Evolutionary conservation across 306 rosid species (phyloP), one percentile per base, ranked within the genome.

Genomic region (Cucurbita pepo): DNA sequence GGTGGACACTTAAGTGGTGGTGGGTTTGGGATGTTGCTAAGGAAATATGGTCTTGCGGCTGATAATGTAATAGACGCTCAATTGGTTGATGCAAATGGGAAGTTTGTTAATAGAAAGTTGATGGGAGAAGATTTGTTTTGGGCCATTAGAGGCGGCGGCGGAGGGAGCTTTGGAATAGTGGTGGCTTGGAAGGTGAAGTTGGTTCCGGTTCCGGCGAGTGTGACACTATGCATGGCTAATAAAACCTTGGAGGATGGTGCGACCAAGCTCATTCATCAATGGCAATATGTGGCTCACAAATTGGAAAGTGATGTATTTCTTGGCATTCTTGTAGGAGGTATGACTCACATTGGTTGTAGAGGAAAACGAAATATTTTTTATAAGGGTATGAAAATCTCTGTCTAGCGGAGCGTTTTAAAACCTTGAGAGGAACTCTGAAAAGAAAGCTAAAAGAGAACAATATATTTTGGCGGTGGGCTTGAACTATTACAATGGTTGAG

Each of bases 111-210:
- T n/a, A 38, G 69, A 40, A 4, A 62, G 14, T 62, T 50, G 3
- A 62, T 62, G 69, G 69, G 69, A 5, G 50, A 62, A 8, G 50
- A 62, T 62, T 62, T 15, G 50, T 62, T 62, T 62, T 62, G 69
- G 69, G 48, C 69, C 12, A 38, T 62, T 8, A 38, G 69, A 62
- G 69, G 69, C 7, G 50, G 69, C 8, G 69, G 69, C 3, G 69
- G 69, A 62, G 69, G 69, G 30, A 62, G 69, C 30, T 62, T 30
- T 87, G 90, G 4, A 91, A 95, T 11, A 87, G 96, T 6, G 88
- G 81, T 87, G 3, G 75, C 85, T 56, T 91, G 92, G 90, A 87
- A 85, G 76, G 80, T 89, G 51, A 86, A 82, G 40, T 47, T 91
- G 1, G 91, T 84, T 65, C 79, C 48, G 8, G 89, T 89, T 1